Percentiles rank a stretch among this genome's conserved stretches.
Evolutionary conservation across 192 early-diverging fungal species (phyloP).

Genomic region (Umbelopsis isabellina): DNA sequence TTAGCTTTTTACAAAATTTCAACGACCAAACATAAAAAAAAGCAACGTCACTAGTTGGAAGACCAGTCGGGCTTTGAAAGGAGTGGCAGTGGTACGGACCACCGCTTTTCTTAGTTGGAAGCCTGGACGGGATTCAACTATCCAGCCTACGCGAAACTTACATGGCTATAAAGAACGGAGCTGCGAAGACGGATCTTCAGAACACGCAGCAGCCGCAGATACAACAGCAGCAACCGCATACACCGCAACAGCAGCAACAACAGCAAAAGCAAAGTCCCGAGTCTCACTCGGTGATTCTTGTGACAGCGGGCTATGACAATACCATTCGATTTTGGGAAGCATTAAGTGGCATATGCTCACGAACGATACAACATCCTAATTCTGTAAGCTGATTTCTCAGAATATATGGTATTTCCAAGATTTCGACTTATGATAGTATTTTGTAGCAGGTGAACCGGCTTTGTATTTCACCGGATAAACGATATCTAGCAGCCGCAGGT

Average conservation of each 20-base stretch:
- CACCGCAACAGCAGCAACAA: constrained; percentile 45
- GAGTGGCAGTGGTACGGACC: not conserved
- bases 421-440: constrained; percentile 2
- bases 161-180: constrained; percentile 12
- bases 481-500: constrained; percentile 84
- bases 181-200: not conserved
- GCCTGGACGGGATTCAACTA: not conserved
- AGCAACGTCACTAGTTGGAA: too few species aligned
- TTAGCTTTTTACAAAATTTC: too few species aligned
- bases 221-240: constrained; percentile 26
- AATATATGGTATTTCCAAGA: not conserved
- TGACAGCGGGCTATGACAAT: constrained; percentile 82
- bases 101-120: not conserved
- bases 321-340: constrained; percentile 80
- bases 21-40: too few species aligned
- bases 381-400: constrained; percentile 52
- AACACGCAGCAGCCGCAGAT: constrained; percentile 5
- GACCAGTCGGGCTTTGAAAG: not conserved
- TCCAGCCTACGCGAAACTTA: not conserved
- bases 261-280: constrained; percentile 49
- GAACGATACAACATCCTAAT: constrained; percentile 81
- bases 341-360: constrained; percentile 61
- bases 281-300: constrained; percentile 58
- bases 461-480: constrained; percentile 87
- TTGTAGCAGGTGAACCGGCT: constrained; percentile 84